phyloP scores from a whole-genome alignment of 1,284 basidiomycete genomes.

The Puccinia hordei region DNA sequence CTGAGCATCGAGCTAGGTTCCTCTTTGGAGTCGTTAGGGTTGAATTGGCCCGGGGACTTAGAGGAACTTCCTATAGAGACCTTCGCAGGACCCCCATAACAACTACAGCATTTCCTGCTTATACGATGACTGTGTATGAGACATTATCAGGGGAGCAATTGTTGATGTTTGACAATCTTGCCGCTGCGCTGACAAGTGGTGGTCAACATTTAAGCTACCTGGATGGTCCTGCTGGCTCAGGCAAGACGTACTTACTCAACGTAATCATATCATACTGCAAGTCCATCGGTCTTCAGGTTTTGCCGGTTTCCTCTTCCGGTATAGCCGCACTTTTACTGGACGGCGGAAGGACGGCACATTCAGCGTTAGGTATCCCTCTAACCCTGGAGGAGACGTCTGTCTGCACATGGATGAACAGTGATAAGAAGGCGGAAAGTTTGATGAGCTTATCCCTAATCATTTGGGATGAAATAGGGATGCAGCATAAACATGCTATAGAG shows the following conservation, averaged over 20 bases:
- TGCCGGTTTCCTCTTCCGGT: constrained; percentile 60
- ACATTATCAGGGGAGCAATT: no score
- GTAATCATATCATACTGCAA: constrained; percentile 60
- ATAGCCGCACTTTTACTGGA: constrained; percentile 62
- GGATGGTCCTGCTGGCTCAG: constrained; percentile 63
- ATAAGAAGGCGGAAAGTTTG: neutral
- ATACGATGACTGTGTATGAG: no score
- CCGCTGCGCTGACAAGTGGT: no score
- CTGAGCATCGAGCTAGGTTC: neutral
- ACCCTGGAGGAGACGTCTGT: no score
- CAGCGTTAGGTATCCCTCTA: constrained; percentile 62
- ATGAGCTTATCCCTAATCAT: constrained; percentile 14
- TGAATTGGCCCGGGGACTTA: no score
- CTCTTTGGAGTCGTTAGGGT: neutral
- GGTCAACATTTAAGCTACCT: constrained; percentile 59
- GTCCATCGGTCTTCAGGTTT: constrained; percentile 57
- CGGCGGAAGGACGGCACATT: constrained; percentile 63
- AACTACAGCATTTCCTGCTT: no score
- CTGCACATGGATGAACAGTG: no score
- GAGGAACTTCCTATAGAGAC: no score
- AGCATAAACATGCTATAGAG: neutral
- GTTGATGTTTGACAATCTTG: no score
- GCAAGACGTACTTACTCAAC: constrained; percentile 65
- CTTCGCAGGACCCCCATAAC: neutral
- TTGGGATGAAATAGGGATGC: constrained; percentile 47